A percentile compares a stretch with the other conserved stretches of the same genome.
Evolutionary conservation across 805 yeast species (phyloP).

Genomic region (Cyberlindnera petersonii): DNA sequence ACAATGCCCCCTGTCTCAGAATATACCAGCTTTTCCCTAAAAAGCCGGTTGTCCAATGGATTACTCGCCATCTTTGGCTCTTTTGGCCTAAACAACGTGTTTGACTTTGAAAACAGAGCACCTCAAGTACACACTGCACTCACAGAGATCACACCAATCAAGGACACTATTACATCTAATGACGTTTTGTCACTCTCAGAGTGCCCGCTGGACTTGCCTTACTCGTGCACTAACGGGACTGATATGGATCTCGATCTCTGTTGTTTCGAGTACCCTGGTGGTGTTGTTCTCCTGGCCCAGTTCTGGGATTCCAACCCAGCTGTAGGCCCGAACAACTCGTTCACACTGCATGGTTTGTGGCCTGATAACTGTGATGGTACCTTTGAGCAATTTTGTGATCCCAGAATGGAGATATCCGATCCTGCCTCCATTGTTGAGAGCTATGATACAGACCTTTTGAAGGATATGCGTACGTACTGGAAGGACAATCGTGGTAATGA

Average conservation of each 20-base stretch:
- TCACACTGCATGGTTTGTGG: slow-evolving; percentile 87
- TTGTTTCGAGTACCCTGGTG: slow-evolving; percentile 86
- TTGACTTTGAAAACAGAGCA: background rate
- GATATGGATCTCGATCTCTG: slow-evolving; percentile 53
- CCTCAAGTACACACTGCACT: background rate
- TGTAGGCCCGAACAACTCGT: slow-evolving; percentile 63
- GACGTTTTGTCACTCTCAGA: slow-evolving; percentile 4
- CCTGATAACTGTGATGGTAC: slow-evolving; percentile 84
- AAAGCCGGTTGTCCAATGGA: background rate
- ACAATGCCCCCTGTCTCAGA: slow-evolving; percentile 1
- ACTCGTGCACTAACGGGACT: slow-evolving; percentile 56
- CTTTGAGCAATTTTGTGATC: slow-evolving; percentile 74
- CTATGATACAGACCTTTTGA: slow-evolving; percentile 41
- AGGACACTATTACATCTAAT: background rate
- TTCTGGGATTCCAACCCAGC: slow-evolving; percentile 88
- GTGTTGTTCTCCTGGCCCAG: slow-evolving; percentile 80
- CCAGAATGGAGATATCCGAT: slow-evolving; percentile 46
- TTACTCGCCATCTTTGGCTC: slow-evolving; percentile 2
- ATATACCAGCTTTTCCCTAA: background rate
- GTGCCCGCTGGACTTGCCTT: slow-evolving; percentile 58
- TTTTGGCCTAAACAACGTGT: background rate
- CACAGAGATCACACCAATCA: background rate
- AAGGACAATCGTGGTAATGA: slow-evolving; percentile 66
- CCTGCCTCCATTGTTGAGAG: slow-evolving; percentile 37
- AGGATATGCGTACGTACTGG: slow-evolving; percentile 63